A percentile compares a stretch with the other conserved stretches of the same genome.
Conservation (phyloP, 164 flowering plant species). For the Vitis rupestris region DNA sequence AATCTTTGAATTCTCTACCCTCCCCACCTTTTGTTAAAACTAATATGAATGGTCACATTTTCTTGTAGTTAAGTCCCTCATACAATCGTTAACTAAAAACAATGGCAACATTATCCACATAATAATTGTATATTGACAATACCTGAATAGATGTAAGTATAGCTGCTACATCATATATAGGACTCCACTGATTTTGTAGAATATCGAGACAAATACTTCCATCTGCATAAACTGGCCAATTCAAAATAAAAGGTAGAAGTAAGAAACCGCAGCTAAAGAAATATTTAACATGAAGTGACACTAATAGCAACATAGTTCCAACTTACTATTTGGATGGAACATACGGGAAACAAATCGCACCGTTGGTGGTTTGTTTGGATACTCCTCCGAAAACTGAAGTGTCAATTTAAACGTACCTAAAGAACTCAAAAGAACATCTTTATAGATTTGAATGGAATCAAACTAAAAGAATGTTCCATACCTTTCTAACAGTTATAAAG, state of each 20-base stretch:
- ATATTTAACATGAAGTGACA: neutral
- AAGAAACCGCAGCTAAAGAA: neutral
- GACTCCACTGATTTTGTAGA: constrained; percentile 61
- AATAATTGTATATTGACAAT: neutral
- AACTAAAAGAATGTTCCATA: too few relatives aligned
- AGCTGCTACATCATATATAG: constrained; percentile 56
- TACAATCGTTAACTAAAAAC: too few relatives aligned
- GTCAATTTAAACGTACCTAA: constrained; percentile 67
- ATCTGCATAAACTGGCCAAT: constrained; percentile 51
- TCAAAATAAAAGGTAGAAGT: neutral
- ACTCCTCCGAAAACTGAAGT: constrained; percentile 60
- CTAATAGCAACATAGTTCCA: neutral
- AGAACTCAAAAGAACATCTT: constrained; percentile 8
- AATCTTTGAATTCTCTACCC: too few relatives aligned
- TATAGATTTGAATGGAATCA: too few relatives aligned
- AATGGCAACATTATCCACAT: too few relatives aligned
- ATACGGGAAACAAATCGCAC: constrained; percentile 66
- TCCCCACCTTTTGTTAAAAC: too few relatives aligned
- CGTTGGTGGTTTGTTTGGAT: constrained; percentile 66
- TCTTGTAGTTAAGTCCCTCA: too few relatives aligned
- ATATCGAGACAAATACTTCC: constrained; percentile 62
- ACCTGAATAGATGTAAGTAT: constrained; percentile 61
- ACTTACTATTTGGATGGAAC: constrained; percentile 75
- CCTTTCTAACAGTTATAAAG: too few relatives aligned
- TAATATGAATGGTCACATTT: too few relatives aligned